Evolutionary conservation across 2,329 filamentous ascomycete species (phyloP), one percentile per base, ranked within the genome.

Genomic region (Tolypocladium capitatum): DNA sequence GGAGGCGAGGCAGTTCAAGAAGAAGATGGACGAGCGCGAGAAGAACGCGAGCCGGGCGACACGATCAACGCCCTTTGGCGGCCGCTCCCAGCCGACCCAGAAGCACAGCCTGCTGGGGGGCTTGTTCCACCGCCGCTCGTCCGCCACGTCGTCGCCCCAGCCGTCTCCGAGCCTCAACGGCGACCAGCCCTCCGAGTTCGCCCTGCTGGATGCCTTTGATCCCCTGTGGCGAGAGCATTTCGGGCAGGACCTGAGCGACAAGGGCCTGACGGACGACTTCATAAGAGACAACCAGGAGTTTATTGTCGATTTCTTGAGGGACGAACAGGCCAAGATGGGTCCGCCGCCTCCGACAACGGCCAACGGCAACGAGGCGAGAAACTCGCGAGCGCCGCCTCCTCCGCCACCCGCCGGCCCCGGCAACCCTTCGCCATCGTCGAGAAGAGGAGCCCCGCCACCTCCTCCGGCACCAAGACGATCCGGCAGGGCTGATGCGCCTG

Each of bases 11-110:
- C 86, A 87, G 50, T 97, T 98, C 70, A 83, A 90, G 67, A 95
- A 96, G 76, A 97, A 96, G 73, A 86, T 98, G 78, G 84, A 92
- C 57, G 90, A 96, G 62, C 78, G 90, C 54, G 90, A 97, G 69
- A 96, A 94, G 77, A 90, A 91, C 68, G 91, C 89, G 36, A 91
- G 84, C 69, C 94, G 94, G 70, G 81, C 83, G 52, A 96, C 90
- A 3, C 81, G 74, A 63, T 75, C 80, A 52, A 91, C 85, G 32
- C 83, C 86, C 0, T 95, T 94, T 58, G 79, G 76, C 48, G 76
- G 76, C 45, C 55, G 66, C 31, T 59, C 64, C 21, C 68, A 69
- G 41, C 63, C 63, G 30, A 55, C 63, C 20, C 59, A 63, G 45
- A 69, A 65, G 60, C 66, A 65, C 41, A 67, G 71, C 52, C 61